Conservation (phyloP, 148 eudicot genomes). For the Dianthus caryophyllus region DNA sequence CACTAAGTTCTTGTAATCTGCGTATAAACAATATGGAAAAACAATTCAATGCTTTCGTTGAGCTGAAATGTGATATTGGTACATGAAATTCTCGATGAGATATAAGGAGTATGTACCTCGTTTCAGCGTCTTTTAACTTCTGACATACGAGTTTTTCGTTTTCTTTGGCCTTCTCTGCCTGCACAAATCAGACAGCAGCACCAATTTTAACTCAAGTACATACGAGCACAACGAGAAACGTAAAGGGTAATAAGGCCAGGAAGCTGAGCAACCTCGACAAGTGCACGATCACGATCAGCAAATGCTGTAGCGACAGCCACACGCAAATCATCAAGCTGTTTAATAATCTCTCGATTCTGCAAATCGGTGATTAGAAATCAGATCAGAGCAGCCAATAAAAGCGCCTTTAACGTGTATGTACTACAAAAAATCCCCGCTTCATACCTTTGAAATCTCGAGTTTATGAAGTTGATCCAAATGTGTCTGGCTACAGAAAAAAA, state of each 20-base stretch:
- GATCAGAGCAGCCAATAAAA: neutral
- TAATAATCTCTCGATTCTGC: constrained; percentile 77
- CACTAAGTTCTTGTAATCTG: constrained; percentile 73
- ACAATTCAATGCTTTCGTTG: neutral
- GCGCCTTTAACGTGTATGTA: neutral
- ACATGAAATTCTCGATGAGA: neutral
- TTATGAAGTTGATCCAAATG: constrained; percentile 73
- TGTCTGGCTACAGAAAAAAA: constrained; percentile 40
- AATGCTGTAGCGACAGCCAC: constrained; percentile 75
- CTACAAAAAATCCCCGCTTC: neutral
- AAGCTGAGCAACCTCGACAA: constrained; percentile 62
- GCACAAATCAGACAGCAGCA: constrained; percentile 24
- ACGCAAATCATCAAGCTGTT: constrained; percentile 78
- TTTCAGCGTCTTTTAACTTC: constrained; percentile 42
- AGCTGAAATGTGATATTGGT: neutral
- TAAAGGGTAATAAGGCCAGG: neutral
- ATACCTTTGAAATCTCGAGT: constrained; percentile 78
- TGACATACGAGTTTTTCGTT: constrained; percentile 59
- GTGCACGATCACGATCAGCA: constrained; percentile 84
- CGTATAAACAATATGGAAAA: neutral
- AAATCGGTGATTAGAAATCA: constrained; percentile 12
- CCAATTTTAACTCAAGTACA: constrained; percentile 9
- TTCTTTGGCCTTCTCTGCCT: constrained; percentile 94
- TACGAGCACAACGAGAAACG: constrained; percentile 3
- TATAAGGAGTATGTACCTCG: no score